These are phyloP conservation scores for Xylaria intraflava DNA, from an alignment of 495 filamentous ascomycete species.

Conservation along the genomic window DNA sequence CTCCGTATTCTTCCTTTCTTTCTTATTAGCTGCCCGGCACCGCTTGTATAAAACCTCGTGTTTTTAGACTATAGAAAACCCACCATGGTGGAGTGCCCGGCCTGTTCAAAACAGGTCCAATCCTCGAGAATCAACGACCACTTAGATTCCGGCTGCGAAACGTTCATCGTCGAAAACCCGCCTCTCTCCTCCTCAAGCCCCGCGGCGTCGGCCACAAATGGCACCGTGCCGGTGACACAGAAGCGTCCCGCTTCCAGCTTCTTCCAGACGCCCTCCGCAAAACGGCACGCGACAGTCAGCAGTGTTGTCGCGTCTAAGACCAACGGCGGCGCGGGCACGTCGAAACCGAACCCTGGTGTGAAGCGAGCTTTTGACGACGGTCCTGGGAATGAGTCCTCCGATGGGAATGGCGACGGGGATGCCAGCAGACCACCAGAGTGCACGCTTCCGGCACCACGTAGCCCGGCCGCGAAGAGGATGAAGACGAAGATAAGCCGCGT, in stretches of 20 bases:
- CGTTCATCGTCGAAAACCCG: constrained; percentile 45
- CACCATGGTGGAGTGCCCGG: constrained; percentile 78
- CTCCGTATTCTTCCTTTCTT: not conserved
- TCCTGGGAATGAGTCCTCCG: constrained; percentile 27
- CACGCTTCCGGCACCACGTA: constrained; percentile 12
- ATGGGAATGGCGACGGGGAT: constrained; percentile 12
- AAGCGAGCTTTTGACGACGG: constrained; percentile 44
- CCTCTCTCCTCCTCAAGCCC: constrained; percentile 15
- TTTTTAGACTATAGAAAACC: not conserved
- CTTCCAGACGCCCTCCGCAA: constrained; percentile 67
- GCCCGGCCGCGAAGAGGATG: constrained; percentile 47
- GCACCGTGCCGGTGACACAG: constrained; percentile 36
- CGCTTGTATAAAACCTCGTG: not conserved
- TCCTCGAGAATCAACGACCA: constrained; percentile 79
- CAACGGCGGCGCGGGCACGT: constrained; percentile 19
- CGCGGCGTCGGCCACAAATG: constrained; percentile 30
- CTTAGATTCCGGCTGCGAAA: constrained; percentile 76
- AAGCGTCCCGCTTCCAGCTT: constrained; percentile 59
- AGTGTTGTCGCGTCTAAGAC: constrained; percentile 17
- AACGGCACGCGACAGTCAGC: constrained; percentile 34
- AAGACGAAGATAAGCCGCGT: constrained; percentile 60
- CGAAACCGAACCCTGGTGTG: constrained; percentile 17
- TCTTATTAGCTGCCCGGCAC: not conserved
- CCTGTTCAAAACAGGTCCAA: constrained; percentile 72
- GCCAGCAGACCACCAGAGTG: constrained; percentile 16